These are phyloP conservation scores for Claviceps sp. DNA, from an alignment of 2,329 filamentous ascomycete genomes.

Conservation along the genomic window DNA sequence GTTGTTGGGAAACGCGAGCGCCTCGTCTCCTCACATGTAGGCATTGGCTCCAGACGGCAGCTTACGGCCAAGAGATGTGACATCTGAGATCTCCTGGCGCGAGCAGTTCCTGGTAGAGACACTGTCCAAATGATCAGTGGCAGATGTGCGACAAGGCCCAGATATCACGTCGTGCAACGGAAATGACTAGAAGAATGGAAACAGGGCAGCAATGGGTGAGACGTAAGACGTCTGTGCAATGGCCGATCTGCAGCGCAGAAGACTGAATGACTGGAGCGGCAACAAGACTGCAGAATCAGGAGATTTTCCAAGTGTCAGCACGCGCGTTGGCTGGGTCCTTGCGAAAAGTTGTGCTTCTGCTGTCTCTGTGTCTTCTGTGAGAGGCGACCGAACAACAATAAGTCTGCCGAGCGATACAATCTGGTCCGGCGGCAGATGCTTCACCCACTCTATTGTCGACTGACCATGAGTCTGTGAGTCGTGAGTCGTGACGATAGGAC, in stretches of 20 bases:
- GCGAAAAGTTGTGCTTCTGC: background rate
- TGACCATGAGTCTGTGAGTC: conserved; percentile 1
- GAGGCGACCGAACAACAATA: background rate
- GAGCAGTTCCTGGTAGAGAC: conserved; percentile 2
- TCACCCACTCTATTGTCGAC: conserved; percentile 2
- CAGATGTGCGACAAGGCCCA: conserved; percentile 3
- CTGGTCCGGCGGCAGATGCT: background rate
- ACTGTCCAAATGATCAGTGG: background rate
- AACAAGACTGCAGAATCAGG: conserved; percentile 1
- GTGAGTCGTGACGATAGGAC: background rate
- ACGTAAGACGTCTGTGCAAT: conserved; percentile 7
- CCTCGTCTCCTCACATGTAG: conserved; percentile 1
- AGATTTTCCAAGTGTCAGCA: background rate
- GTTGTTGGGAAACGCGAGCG: background rate
- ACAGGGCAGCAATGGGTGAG: conserved; percentile 6
- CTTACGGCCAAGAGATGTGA: background rate
- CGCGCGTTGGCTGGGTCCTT: background rate
- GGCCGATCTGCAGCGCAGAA: conserved; percentile 10
- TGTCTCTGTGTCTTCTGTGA: background rate
- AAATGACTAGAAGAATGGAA: background rate
- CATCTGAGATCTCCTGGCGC: conserved; percentile 1
- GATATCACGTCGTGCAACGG: background rate
- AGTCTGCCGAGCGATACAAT: background rate
- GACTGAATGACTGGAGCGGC: conserved; percentile 1
- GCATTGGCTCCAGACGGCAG: background rate